Evolutionary conservation across 1,284 basidiomycete species (phyloP).

Genomic region (Rhodotorula sp.): DNA sequence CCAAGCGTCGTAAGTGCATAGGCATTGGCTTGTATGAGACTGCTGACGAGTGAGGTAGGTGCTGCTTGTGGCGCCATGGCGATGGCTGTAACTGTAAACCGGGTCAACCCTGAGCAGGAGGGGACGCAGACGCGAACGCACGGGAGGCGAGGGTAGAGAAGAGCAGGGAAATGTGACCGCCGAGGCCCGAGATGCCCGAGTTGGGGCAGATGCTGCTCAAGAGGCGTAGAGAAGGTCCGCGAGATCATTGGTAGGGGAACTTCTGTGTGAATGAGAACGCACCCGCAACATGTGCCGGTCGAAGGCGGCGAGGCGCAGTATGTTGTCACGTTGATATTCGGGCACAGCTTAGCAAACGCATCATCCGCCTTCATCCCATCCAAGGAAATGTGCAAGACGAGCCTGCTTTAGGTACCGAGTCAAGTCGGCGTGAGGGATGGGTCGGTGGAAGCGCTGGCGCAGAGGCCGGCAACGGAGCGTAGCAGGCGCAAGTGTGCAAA

Average conservation of each 20-base stretch:
- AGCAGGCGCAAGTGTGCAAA: too few species aligned
- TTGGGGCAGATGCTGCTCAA: slow-evolving; percentile 22
- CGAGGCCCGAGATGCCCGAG: slow-evolving; percentile 13
- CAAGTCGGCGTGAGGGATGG: too few species aligned
- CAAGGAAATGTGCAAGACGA: too few species aligned
- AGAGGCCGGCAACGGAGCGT: too few species aligned
- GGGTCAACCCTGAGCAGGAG: too few species aligned
- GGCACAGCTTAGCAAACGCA: slow-evolving; percentile 23
- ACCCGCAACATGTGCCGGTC: slow-evolving; percentile 24
- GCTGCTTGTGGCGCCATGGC: slow-evolving; percentile 16
- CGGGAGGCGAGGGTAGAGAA: slow-evolving; percentile 25
- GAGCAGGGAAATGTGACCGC: slow-evolving; percentile 24
- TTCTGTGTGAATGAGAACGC: background rate
- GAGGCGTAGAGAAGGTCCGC: background rate
- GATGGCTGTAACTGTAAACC: slow-evolving; percentile 16
- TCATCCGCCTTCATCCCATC: slow-evolving; percentile 20
- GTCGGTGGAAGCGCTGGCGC: too few species aligned
- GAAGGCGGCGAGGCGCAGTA: slow-evolving; percentile 15
- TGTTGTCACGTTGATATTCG: slow-evolving; percentile 1
- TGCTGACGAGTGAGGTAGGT: slow-evolving; percentile 6
- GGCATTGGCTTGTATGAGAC: slow-evolving; percentile 27
- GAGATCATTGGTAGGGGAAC: too few species aligned
- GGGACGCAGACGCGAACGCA: background rate
- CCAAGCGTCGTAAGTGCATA: slow-evolving; percentile 20
- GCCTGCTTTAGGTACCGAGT: too few species aligned